Percentiles rank a stretch among this genome's conserved stretches.
These are phyloP conservation scores for Glaciozyma antarctica DNA, from an alignment of 768 basidiomycete genomes.

Conservation along the genomic window DNA sequence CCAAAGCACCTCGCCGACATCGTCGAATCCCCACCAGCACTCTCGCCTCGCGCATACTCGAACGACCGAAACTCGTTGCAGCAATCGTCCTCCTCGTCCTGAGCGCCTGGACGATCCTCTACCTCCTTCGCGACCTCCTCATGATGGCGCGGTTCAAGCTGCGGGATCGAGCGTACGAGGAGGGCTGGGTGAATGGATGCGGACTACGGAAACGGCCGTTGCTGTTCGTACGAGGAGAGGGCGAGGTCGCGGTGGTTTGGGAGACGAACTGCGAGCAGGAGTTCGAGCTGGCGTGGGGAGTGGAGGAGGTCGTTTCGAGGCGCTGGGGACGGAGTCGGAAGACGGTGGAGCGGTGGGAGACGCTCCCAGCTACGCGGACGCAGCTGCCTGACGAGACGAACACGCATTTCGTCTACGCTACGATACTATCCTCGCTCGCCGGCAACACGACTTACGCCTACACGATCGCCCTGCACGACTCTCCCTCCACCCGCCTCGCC, in stretches of 20 bases:
- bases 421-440: neutral
- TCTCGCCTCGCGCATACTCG: neutral
- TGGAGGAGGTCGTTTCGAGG: neutral
- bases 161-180: constrained; percentile 15
- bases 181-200: constrained; percentile 14
- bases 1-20: neutral
- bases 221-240: constrained; percentile 12
- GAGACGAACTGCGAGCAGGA: constrained; percentile 12
- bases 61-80: neutral
- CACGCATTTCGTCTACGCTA: constrained; percentile 7
- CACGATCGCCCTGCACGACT: constrained; percentile 1
- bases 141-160: constrained; percentile 22
- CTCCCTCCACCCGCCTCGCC: neutral
- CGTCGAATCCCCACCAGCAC: neutral
- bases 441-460: constrained; percentile 11
- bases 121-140: neutral
- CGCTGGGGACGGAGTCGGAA: neutral
- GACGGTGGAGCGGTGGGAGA: neutral
- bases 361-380: neutral
- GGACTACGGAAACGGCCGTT: constrained; percentile 26
- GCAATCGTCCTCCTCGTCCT: neutral
- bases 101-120: neutral
- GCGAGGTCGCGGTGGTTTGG: constrained; percentile 19
- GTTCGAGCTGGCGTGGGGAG: constrained; percentile 7
- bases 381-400: neutral